phyloP scores from a whole-genome alignment of 208 protist genomes.

The Crithidia sp. region DNA sequence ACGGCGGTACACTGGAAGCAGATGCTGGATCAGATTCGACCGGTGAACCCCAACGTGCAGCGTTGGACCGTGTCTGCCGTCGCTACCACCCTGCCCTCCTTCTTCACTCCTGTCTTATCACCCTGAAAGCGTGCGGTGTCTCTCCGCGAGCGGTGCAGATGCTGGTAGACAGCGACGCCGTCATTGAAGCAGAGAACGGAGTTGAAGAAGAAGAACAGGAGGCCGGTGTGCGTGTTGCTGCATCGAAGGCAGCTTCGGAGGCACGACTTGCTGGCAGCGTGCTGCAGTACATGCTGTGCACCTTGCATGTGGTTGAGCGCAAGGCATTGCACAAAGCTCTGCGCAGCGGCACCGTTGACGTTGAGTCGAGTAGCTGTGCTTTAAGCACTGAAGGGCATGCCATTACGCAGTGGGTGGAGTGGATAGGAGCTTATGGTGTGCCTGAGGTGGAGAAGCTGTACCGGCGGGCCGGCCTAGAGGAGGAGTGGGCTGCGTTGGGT shows the following conservation, averaged over 20 bases:
- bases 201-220: neutral
- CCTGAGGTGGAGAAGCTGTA: constrained; percentile 33
- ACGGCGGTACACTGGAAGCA: too few species aligned
- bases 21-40: too few species aligned
- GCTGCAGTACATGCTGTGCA: constrained; percentile 40
- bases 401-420: constrained; percentile 13
- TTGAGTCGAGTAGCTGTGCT: neutral
- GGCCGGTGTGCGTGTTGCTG: too few species aligned
- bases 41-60: too few species aligned
- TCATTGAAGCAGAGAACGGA: too few species aligned
- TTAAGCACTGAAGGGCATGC: constrained; percentile 16
- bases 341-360: neutral
- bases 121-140: constrained; percentile 30
- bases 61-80: neutral
- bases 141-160: neutral
- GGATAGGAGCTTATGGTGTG: constrained; percentile 24
- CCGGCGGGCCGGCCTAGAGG: constrained; percentile 17
- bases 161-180: too few species aligned
- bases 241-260: neutral
- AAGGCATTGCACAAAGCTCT: neutral
- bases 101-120: constrained; percentile 35
- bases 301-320: constrained; percentile 27
- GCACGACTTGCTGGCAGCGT: constrained; percentile 31
- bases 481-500: constrained; percentile 21
- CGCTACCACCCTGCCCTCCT: constrained; percentile 32